Evolutionary conservation across 2,329 filamentous ascomycete species (phyloP), one percentile per base, ranked within the genome.

Genomic region (Chalaropsis thielavioides): DNA sequence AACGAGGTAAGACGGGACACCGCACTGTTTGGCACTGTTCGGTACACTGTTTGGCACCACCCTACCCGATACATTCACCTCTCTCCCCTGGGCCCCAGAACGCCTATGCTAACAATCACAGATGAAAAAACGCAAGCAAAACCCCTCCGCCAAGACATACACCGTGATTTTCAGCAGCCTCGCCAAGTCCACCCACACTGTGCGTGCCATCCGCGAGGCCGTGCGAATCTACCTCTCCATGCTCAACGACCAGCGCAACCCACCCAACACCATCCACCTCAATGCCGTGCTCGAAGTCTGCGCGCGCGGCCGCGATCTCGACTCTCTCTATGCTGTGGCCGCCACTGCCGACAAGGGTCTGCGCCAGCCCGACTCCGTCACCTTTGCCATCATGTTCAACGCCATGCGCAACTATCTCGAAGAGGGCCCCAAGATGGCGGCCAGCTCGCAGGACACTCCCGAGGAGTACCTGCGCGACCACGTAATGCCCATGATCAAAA

Each of bases 101-200:
- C 61, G 67, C 60, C 69, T 70, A 63, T 71, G 22, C n/a, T 66
- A 64, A 38, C 56, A 61, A 44, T 5, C 51, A 56, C 56, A 90
- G 88, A 97, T 99, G 92, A 99, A 97, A 77, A 97, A 97, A 76
- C 83, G 91, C 68, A 86, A 80, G 4, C 88, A 95, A 70, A 79
- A 82, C 31, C 92, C 94, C 0, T 92, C 92, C 72, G 81, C 84
- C 2, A 83, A 87, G 70, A 96, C 94, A 0, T 96, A 89, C 72
- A 94, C 89, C 19, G 85, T 89, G 66, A 82, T 97, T 66, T 85
- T 99, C 69, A 80, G 83, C 62, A 92, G 91, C 38, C 83, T 92
- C 64, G 81, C 86, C 49, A 75, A 79, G 51, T 83, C 86, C 17
- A 72, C 80, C 1, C 81, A 87, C 66, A 75, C 79, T 0, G 77